Base-by-base conservation (phyloP, 192 early-diverging fungal genomes). In the Coemansia umbellata region DNA sequence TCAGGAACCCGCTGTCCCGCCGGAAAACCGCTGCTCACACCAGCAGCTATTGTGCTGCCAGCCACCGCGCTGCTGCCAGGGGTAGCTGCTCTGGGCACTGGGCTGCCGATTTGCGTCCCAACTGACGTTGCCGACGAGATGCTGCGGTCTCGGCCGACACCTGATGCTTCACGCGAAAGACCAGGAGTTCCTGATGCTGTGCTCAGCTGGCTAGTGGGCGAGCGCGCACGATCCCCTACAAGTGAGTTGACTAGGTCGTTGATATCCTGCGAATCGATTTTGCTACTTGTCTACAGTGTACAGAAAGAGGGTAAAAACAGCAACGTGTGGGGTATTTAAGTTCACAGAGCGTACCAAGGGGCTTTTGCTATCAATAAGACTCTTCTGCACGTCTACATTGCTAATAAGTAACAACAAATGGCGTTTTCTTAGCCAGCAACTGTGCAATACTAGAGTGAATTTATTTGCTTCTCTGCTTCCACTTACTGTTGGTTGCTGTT, bases 191-290 rank as follows among this genome's bases (percentile, higher is more conserved):
- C 60, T 19, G 57, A 36, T 33, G 42, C 52, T 18, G 51, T 37
- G 26, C 50, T 49, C 44, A 19, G 17, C 39, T 53, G 60, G 28
- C 55, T 44, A 26, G 27, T 33, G 6, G 65, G 58, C 22, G 58
- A 49, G 10, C 52, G 58, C 22, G 60, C 50, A 6, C 55, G 55
- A 40, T 60, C 60, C 7, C 92, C 92, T 8, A 96, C 82, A 27
- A 95, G 79, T 17, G 87, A 85, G 22, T 84, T 81, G 8, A 98
- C 91, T 11, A 98, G 77, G 17, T 91, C 90, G 56, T 98, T 91
- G 32, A 96, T 83, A 31, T 89, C 87, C 44, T 79, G 83, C 59
- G 81, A 68, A 30, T 81, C 74, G 42, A 63, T 53, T 19, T 48
- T 60, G 55, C 40, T 37, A 31, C 47, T 33, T 37, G 47, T 21